Base-by-base conservation (phyloP, 371 early-diverging fungal species). In the Mortierella sp. region DNA sequence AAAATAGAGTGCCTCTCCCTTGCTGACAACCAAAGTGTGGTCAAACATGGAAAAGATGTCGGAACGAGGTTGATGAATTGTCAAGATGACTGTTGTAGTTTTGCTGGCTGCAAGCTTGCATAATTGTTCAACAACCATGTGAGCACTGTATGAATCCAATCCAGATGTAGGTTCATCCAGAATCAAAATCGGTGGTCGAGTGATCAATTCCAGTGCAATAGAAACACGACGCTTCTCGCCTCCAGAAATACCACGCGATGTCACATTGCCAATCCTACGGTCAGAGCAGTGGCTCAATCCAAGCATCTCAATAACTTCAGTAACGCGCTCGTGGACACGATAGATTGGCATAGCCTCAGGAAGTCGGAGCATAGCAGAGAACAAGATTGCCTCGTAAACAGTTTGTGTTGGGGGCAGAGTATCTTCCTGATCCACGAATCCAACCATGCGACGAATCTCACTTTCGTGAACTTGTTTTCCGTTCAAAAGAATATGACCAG, bases 1-100 rank as follows among this genome's bases (percentile, higher is more conserved):
- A 8, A 96, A 93, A 77, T 92, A 98, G 35, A 94, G 90, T 45
- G 94, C 85, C 49, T 89, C 87, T 2, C 97, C 96, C 34, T 93
- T 94, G 23, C 95, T 91, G 54, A 99, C 86, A 31, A 99, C 85
- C 13, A 98, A 83, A 12, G 98, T 84, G 31, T 92, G 90, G 83
- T 97, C 96, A 86, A 99, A 97, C 66, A 95, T 83, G 22, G 92
- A 86, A 55, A 94, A 95, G 59, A 98, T 96, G 67, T 98, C 94
- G 17, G 94, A 92, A 15, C 98, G 89, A 5, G 99, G 99, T 75
- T 98, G 99, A 76, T 99, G 98, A 40, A 98, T 96, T 12, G 96
- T 96, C 75, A 95, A 93, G 7, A 98, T 86, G 28, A 99, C 91
- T 0, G 98, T 98, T 28, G 96, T 92, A 53, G 94, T 93, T 68